Evolutionary conservation across 2,329 filamentous ascomycete genomes (phyloP).

Genomic region (Lachnum nothofagi): DNA sequence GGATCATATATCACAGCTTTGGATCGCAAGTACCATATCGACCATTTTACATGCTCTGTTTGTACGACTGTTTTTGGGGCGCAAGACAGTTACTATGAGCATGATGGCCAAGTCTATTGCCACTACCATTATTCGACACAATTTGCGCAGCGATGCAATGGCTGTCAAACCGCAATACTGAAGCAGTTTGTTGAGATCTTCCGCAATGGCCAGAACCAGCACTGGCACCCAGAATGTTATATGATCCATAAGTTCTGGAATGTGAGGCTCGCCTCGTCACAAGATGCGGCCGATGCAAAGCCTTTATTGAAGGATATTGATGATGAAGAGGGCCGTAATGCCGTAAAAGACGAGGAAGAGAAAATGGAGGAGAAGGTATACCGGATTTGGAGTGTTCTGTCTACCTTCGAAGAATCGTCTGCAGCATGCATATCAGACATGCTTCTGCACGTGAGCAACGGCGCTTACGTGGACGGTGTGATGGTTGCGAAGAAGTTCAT

Average conservation of each 20-base stretch:
- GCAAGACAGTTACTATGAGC: constrained; percentile 97
- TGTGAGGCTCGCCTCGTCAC: constrained; percentile 60
- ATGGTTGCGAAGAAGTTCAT: constrained; percentile 95
- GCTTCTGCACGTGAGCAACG: constrained; percentile 97
- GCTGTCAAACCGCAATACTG: constrained; percentile 91
- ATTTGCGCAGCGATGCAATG: constrained; percentile 93
- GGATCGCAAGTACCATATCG: constrained; percentile 97
- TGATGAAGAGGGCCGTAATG: constrained; percentile 63
- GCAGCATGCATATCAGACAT: constrained; percentile 98
- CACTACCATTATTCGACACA: constrained; percentile 98
- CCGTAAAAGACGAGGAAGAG: constrained; percentile 81
- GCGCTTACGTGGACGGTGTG: constrained; percentile 90
- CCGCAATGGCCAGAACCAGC: constrained; percentile 94
- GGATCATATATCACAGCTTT: constrained; percentile 97
- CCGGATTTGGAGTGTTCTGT: constrained; percentile 95
- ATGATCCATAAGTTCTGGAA: constrained; percentile 99
- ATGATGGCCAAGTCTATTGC: constrained; percentile 93
- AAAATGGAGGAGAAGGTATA: constrained; percentile 97
- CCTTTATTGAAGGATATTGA: constrained; percentile 46
- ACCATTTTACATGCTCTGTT: constrained; percentile 96
- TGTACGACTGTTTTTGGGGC: constrained; percentile 97
- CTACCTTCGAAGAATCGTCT: constrained; percentile 94
- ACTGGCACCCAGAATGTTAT: constrained; percentile 99
- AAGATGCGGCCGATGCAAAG: constrained; percentile 43
- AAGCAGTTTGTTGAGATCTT: constrained; percentile 99